Evolutionary conservation across 2,329 filamentous ascomycete genomes (phyloP).

Genomic region (Cytospora schulzeri): DNA sequence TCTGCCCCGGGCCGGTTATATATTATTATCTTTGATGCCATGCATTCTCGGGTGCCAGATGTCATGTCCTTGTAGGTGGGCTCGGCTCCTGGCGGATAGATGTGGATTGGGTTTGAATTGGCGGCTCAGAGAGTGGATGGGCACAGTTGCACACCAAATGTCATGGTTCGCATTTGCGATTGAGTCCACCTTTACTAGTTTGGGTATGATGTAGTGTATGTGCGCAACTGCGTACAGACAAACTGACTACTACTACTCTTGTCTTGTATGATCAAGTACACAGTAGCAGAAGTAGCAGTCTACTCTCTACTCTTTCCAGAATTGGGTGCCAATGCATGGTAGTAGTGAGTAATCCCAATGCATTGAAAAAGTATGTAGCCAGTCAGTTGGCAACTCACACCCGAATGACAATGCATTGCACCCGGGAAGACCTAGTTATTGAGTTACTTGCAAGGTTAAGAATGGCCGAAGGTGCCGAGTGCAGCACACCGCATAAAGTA

Average conservation of each 20-base stretch:
- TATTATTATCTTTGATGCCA: background rate
- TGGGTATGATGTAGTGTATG: too few relatives aligned
- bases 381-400: background rate
- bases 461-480: background rate
- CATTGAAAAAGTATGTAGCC: background rate
- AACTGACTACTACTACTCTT: too few relatives aligned
- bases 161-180: background rate
- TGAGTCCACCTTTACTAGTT: background rate
- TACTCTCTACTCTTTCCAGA: background rate
- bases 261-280: too few relatives aligned
- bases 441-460: too few relatives aligned
- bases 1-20: background rate
- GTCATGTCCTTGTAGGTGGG: background rate
- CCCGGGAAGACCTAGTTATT: too few relatives aligned
- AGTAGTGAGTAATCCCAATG: background rate
- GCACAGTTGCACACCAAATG: too few relatives aligned
- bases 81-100: constrained; percentile 16
- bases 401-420: background rate
- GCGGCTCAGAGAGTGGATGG: constrained; percentile 3
- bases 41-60: background rate
- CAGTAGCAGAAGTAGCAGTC: too few relatives aligned
- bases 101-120: constrained; percentile 11
- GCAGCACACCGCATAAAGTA: background rate
- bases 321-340: background rate
- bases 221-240: too few relatives aligned